These are phyloP conservation scores for Rhizophora apiculata DNA, from an alignment of 345 rosid species.

Conservation along the genomic window DNA sequence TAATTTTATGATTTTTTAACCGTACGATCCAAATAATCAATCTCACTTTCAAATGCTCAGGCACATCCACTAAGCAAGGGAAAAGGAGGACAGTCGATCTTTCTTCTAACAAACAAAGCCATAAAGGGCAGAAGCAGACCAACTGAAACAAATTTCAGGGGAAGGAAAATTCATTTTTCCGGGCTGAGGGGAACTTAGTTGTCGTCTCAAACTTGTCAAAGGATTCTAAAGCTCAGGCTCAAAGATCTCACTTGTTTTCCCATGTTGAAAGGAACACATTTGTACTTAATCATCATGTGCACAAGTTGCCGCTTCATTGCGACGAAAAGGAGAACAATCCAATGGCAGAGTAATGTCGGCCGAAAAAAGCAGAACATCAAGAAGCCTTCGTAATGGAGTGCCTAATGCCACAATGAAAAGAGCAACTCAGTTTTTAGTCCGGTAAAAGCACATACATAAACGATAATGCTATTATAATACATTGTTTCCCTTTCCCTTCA, in stretches of 20 bases:
- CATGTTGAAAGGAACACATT: slow-evolving; percentile 57
- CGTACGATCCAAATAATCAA: too few relatives aligned
- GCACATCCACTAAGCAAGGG: background rate
- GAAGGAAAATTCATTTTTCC: background rate
- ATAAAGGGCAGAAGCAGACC: background rate
- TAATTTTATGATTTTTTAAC: too few relatives aligned
- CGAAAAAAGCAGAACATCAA: slow-evolving; percentile 79
- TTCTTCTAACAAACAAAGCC: background rate
- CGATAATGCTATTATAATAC: too few relatives aligned
- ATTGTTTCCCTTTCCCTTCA: too few relatives aligned
- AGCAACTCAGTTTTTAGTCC: background rate
- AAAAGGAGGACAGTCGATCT: background rate
- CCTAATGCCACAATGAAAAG: slow-evolving; percentile 34
- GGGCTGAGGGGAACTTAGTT: background rate
- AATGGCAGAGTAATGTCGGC: slow-evolving; percentile 73
- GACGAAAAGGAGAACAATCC: slow-evolving; percentile 70
- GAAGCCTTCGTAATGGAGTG: slow-evolving; percentile 69
- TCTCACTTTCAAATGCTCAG: too few relatives aligned
- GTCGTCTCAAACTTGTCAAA: background rate
- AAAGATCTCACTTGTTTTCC: slow-evolving; percentile 48
- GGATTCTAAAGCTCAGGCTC: background rate
- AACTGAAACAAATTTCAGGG: background rate
- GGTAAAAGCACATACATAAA: too few relatives aligned
- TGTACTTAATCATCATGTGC: slow-evolving; percentile 74
- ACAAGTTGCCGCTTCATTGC: slow-evolving; percentile 63